A percentile compares a stretch with the other conserved stretches of the same genome.
Conservation (phyloP, 768 basidiomycete genomes). For the Pisolithus sp. region DNA sequence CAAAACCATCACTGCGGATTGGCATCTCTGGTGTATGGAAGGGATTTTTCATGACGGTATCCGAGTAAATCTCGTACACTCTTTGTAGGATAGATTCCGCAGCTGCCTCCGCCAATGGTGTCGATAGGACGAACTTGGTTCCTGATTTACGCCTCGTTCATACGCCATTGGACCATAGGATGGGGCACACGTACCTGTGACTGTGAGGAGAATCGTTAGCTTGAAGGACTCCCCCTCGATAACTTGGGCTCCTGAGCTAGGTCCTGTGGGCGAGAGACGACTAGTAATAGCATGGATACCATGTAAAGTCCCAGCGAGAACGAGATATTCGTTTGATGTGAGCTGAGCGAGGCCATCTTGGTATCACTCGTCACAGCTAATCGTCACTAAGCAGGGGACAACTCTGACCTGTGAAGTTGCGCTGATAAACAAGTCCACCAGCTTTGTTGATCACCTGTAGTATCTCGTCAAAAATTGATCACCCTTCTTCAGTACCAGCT, state of each 20-base stretch:
- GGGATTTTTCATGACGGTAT: constrained; percentile 97
- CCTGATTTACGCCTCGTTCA: constrained; percentile 39
- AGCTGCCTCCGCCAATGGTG: constrained; percentile 67
- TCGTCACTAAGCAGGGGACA: neutral
- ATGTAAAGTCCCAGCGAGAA: constrained; percentile 93
- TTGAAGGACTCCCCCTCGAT: constrained; percentile 96
- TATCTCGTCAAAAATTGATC: neutral
- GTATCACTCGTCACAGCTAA: constrained; percentile 1
- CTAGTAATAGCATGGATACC: constrained; percentile 99
- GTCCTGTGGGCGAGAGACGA: constrained; percentile 75
- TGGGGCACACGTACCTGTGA: constrained; percentile 59
- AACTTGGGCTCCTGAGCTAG: constrained; percentile 85
- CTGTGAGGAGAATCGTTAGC: constrained; percentile 83
- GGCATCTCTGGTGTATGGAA: constrained; percentile 99
- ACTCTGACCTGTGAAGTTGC: constrained; percentile 76
- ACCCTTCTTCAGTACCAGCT: neutral
- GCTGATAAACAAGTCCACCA: constrained; percentile 91
- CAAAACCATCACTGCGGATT: constrained; percentile 86
- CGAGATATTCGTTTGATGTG: constrained; percentile 91
- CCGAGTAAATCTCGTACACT: constrained; percentile 90
- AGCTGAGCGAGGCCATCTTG: constrained; percentile 87
- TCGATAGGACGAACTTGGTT: constrained; percentile 91
- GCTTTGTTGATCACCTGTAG: constrained; percentile 94
- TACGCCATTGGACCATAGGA: neutral
- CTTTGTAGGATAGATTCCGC: constrained; percentile 71